Base-by-base conservation (phyloP, 2,329 filamentous ascomycete genomes). In the Microdochium trichocladiopsis region DNA sequence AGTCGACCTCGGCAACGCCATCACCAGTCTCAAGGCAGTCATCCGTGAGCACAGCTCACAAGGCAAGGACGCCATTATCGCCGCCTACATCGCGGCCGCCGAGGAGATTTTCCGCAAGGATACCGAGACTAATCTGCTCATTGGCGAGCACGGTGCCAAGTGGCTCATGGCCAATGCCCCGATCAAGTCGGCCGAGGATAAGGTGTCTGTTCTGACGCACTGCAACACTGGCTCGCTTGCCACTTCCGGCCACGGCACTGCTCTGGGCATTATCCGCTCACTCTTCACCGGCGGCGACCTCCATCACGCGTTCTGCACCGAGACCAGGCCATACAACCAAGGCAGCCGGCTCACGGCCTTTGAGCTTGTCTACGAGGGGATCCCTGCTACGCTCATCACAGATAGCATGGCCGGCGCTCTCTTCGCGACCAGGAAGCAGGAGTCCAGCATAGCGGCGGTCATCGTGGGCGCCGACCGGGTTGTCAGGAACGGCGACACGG, bases 141-240 rank as follows among this genome's bases (percentile, higher is more conserved):
- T 99, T 66, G 94, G 94, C 49, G 78, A 83, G 54, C 76, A 88
- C 66, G 94, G 94, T 37, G 89, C 91, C 0, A 78, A 84, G 57
- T 99, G 94, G 89, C 85, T 99, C 31, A 71, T 83, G 52, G 72
- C 77, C 41, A 82, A 89, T 60, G 61, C 62, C 63, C 74, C 70
- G 21, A 66, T 70, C 59, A 69, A 77, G 65, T 66, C 76, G 41
- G 49, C 71, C 57, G 67, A 78, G 57, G 62, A 76, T 66, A 62
- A 75, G 70, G 60, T 96, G 48, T 90, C 89, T n/a, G 86, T 99
- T 45, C 73, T 99, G 59, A 99, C 94, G 11, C 95, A 99, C 71
- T 99, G 94, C 77, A 99, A 99, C 69, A 99, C 94, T 22, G 94
- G 94, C 25, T 96, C 93, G 21, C 84, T 99, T 31, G 94, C 94